Base-by-base conservation (phyloP, 192 early-diverging fungal species). In the Rhizophagus sp. region DNA sequence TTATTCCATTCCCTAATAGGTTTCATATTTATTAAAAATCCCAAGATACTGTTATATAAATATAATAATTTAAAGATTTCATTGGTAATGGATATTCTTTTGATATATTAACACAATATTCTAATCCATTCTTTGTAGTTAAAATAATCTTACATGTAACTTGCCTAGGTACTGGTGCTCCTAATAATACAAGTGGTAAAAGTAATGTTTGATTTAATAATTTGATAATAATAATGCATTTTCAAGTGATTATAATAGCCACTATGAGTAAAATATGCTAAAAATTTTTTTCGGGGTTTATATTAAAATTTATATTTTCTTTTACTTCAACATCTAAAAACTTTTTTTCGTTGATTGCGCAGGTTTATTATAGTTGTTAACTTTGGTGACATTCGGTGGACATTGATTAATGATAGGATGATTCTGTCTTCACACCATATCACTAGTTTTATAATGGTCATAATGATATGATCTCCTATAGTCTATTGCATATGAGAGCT, bases 1-100 rank as follows among this genome's bases (percentile, higher is more conserved):
- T 81, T 83, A 10, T 86, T 84, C 24, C 81, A 25, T 52, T 82
- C 34, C 13, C 64, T 49, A 41, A 91, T 81, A 25, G 81, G 78
- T 6, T 76, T 80, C 80, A 91, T 82, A 65, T 88, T 83, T 73
- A 88, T 86, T 61, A 91, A 87, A 69, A 89, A 17, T 81, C 83
- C 90, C 88, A 91, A 8, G 88, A 87, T 19, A 91, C 85, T 3
- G 74, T 82, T 19, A 87, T 91, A 85, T 89, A 88, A 7, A 83
- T 76, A 62, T 81, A 85, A 70, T 89, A 90, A 78, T 89, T 85
- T n/a, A 90, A 82, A 69, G 88, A 90, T 71, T 90, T 88, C 22
- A 80, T 73, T 0, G 89, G 88, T 2, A 87, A 63, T 22, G 88
- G 87, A 50, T 82, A 84, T 11, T 82, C 81, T 10, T 73, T 79